Percentiles rank a stretch among this genome's conserved stretches.
These are phyloP conservation scores for Nissolia schottii DNA, from an alignment of 306 rosid species.

Conservation along the genomic window DNA sequence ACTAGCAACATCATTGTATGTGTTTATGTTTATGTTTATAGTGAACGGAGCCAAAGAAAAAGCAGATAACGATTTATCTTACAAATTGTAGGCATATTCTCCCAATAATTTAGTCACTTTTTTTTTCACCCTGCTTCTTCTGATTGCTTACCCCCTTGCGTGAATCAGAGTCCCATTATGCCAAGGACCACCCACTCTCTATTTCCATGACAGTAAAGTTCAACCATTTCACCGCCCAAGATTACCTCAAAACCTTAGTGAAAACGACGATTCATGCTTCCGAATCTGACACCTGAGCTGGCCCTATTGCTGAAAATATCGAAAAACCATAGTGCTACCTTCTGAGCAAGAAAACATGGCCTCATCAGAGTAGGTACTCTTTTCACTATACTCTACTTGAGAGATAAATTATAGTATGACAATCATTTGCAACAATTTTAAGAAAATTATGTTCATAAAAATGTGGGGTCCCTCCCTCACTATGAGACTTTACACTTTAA, in stretches of 20 bases:
- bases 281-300: slow-evolving; percentile 36
- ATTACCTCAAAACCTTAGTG: neutral
- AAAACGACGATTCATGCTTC: slow-evolving; percentile 33
- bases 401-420: no score
- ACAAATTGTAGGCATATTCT: slow-evolving; percentile 26
- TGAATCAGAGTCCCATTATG: neutral
- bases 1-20: slow-evolving; percentile 21
- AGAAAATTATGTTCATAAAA: no score
- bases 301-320: slow-evolving; percentile 13
- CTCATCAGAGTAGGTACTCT: slow-evolving; percentile 39
- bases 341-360: slow-evolving; percentile 36
- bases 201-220: neutral
- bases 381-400: no score
- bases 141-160: neutral
- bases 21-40: slow-evolving; percentile 26
- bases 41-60: slow-evolving; percentile 38
- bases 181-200: neutral
- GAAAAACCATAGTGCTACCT: neutral
- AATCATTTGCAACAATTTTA: no score
- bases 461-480: no score
- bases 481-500: no score
- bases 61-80: neutral
- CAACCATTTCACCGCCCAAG: neutral
- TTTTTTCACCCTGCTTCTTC: slow-evolving; percentile 4
- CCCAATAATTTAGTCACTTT: neutral